phyloP scores from a whole-genome alignment of 176 grass and related monocot species.

The Cocos nucifera region DNA sequence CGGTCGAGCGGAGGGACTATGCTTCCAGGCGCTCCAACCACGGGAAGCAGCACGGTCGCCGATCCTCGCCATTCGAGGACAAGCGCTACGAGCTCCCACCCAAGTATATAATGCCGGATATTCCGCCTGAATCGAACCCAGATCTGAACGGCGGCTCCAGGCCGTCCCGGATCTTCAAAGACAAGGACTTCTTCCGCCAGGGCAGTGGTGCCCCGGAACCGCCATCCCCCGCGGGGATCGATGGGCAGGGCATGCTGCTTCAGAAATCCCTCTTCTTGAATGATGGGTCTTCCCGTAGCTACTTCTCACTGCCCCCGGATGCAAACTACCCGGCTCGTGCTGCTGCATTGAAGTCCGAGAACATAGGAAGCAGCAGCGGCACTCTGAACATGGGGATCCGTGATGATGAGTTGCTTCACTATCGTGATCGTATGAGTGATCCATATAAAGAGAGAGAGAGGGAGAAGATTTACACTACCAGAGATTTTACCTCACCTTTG shows the following conservation, averaged over 20 bases:
- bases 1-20: too few species aligned
- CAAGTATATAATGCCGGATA: too few species aligned
- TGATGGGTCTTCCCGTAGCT: not conserved
- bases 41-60: too few species aligned
- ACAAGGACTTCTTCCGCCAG: too few species aligned
- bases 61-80: too few species aligned
- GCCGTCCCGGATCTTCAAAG: too few species aligned
- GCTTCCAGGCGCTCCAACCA: too few species aligned
- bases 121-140: too few species aligned
- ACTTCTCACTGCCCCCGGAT: slow-evolving; percentile 25
- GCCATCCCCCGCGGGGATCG: not conserved
- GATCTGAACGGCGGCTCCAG: too few species aligned
- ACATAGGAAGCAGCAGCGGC: not conserved
- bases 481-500: slow-evolving; percentile 22
- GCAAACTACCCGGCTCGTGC: slow-evolving; percentile 21
- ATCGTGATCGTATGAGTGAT: slow-evolving; percentile 6
- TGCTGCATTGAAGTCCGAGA: slow-evolving; percentile 4
- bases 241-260: slow-evolving; percentile 17
- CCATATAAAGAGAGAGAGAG: slow-evolving; percentile 26
- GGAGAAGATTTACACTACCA: slow-evolving; percentile 32
- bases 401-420: slow-evolving; percentile 15
- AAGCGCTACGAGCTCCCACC: too few species aligned
- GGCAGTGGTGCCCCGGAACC: too few species aligned
- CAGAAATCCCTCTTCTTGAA: slow-evolving; percentile 24
- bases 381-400: not conserved